Evolutionary conservation across 2,329 filamentous ascomycete species (phyloP).

Genomic region (Ophiocordyceps australis): DNA sequence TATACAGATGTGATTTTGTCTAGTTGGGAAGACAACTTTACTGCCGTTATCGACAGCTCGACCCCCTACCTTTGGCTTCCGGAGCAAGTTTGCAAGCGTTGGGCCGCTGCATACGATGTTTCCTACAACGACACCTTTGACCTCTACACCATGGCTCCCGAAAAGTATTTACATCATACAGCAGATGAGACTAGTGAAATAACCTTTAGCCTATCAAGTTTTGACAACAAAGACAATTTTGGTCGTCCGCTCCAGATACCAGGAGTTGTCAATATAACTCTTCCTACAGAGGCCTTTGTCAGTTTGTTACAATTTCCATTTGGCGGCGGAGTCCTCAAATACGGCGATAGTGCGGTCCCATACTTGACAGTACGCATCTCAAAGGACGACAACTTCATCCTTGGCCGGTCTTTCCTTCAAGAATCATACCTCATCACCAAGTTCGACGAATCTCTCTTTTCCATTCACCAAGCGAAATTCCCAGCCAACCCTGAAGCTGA

Average conservation of each 20-base stretch:
- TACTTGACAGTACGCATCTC: conserved; percentile 51
- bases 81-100: conserved; percentile 37
- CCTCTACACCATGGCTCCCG: conserved; percentile 44
- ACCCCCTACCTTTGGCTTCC: conserved; percentile 49
- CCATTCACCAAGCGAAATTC: conserved; percentile 35
- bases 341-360: conserved; percentile 24
- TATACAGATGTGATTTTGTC: conserved; percentile 18
- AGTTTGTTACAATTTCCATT: conserved; percentile 31
- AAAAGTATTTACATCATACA: conserved; percentile 29
- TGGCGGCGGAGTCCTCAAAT: conserved; percentile 20
- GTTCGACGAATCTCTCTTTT: conserved; percentile 34
- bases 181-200: conserved; percentile 28
- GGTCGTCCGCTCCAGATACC: conserved; percentile 26
- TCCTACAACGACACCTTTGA: conserved; percentile 44
- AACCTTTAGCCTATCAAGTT: conserved; percentile 37
- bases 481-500: conserved; percentile 21
- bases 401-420: conserved; percentile 53
- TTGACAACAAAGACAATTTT: conserved; percentile 33
- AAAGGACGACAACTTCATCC: conserved; percentile 31
- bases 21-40: conserved; percentile 25
- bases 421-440: conserved; percentile 43
- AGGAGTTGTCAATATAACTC: conserved; percentile 37
- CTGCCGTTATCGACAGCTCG: conserved; percentile 42
- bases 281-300: conserved; percentile 31
- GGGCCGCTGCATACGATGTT: conserved; percentile 45